These are phyloP conservation scores for Xylariaceae sp. DNA, from an alignment of 2,329 filamentous ascomycete genomes.

Conservation along the genomic window DNA sequence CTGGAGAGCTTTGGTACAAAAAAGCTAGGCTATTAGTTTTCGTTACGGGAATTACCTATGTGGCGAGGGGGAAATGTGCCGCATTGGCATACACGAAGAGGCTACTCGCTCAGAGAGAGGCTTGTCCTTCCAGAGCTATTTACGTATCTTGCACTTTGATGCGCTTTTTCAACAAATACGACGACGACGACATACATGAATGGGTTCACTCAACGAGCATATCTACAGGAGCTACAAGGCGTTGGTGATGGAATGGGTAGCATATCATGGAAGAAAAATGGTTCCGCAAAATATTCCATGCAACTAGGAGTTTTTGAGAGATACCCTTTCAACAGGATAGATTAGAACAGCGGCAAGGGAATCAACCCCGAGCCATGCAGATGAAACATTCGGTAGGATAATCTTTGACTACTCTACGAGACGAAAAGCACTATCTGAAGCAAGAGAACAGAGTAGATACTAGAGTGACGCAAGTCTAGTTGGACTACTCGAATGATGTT, in stretches of 20 bases:
- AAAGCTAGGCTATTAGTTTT: constrained; percentile 22
- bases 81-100: background rate
- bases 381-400: background rate
- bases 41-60: background rate
- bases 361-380: background rate
- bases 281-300: background rate
- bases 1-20: constrained; percentile 50
- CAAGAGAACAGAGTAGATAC: background rate
- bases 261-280: constrained; percentile 4
- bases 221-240: constrained; percentile 4
- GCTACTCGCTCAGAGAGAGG: background rate
- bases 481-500: background rate
- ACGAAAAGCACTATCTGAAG: background rate
- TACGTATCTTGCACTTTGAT: constrained; percentile 21
- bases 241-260: constrained; percentile 5
- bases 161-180: constrained; percentile 20
- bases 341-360: constrained; percentile 9
- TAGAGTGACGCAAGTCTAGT: background rate
- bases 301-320: constrained; percentile 11
- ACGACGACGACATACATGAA: background rate
- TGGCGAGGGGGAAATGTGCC: background rate
- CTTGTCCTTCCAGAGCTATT: constrained; percentile 11
- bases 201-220: constrained; percentile 4
- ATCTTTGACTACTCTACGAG: background rate
- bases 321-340: constrained; percentile 40